Percentiles rank a stretch among this genome's conserved stretches.
Evolutionary conservation across 331 rosid species (phyloP).

Genomic region (Malus hybrid): DNA sequence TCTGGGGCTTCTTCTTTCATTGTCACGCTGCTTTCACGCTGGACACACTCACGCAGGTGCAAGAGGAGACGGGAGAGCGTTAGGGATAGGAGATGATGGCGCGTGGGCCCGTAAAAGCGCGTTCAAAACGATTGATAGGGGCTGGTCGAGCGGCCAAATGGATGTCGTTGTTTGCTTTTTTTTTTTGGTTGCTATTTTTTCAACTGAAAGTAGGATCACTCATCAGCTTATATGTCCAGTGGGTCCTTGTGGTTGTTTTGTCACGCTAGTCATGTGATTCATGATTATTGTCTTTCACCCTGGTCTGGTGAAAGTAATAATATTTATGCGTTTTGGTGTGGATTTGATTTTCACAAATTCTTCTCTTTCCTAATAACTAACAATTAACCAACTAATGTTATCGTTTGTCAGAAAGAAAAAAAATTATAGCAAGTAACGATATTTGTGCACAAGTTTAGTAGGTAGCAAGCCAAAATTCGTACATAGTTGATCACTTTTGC

Average conservation of each 20-base stretch:
- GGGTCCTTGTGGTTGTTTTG: not conserved
- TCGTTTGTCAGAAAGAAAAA: no score
- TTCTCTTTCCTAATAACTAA: no score
- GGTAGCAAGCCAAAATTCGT: not conserved
- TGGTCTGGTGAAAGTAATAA: no score
- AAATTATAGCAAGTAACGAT: not conserved
- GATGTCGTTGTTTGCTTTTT: not conserved
- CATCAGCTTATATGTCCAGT: not conserved
- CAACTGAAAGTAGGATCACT: not conserved
- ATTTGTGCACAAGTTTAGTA: not conserved
- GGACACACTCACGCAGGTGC: not conserved
- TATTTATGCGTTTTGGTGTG: rapidly evolving
- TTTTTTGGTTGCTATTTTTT: not conserved
- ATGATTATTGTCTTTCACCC: no score
- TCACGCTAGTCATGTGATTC: no score
- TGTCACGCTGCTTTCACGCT: not conserved
- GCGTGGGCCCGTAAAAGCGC: conserved; percentile 10
- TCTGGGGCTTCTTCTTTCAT: conserved; percentile 5
- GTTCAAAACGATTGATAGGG: not conserved
- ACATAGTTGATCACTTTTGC: no score
- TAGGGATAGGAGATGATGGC: not conserved
- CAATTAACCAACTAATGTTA: no score
- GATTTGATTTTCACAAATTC: rapidly evolving
- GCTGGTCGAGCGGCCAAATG: not conserved
- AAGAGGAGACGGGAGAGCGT: not conserved